phyloP scores from a whole-genome alignment of 495 filamentous ascomycete genomes.

The Trichoderma virens region DNA sequence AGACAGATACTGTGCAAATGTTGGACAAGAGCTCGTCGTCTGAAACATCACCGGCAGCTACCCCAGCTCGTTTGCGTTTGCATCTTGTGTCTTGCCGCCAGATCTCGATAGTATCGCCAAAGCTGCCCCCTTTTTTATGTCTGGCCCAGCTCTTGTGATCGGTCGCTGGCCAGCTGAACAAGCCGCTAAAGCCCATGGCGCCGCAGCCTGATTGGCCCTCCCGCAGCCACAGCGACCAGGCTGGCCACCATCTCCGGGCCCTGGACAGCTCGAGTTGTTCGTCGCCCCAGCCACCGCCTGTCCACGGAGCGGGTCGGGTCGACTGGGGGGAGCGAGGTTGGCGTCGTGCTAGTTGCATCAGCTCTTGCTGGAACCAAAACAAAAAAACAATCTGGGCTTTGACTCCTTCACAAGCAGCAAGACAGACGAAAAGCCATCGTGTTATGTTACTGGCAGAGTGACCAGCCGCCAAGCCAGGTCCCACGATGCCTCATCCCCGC shows the following conservation, averaged over 20 bases:
- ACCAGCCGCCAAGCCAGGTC: background rate
- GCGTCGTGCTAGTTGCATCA: slow-evolving; percentile 2
- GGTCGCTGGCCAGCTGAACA: background rate
- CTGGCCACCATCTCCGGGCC: background rate
- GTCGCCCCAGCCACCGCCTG: slow-evolving; percentile 7
- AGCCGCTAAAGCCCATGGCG: slow-evolving; percentile 3
- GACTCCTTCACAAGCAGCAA: background rate
- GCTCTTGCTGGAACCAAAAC: slow-evolving; percentile 6
- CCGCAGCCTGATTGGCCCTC: background rate
- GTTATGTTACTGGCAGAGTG: background rate
- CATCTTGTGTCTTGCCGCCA: background rate
- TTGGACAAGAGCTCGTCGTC: no score
- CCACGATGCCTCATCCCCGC: slow-evolving; percentile 39
- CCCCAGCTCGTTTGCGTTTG: background rate
- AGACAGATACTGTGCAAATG: no score
- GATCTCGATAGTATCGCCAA: slow-evolving; percentile 4
- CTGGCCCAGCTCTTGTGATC: background rate
- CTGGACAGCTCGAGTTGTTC: background rate
- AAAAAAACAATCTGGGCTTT: slow-evolving; percentile 7
- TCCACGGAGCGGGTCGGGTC: slow-evolving; percentile 9
- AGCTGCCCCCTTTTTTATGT: slow-evolving; percentile 5
- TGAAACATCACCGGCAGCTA: background rate
- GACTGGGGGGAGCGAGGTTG: background rate
- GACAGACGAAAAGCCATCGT: background rate
- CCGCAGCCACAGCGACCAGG: background rate